phyloP scores from a whole-genome alignment of 2,329 filamentous ascomycete species.

The Epichloe elymi region DNA sequence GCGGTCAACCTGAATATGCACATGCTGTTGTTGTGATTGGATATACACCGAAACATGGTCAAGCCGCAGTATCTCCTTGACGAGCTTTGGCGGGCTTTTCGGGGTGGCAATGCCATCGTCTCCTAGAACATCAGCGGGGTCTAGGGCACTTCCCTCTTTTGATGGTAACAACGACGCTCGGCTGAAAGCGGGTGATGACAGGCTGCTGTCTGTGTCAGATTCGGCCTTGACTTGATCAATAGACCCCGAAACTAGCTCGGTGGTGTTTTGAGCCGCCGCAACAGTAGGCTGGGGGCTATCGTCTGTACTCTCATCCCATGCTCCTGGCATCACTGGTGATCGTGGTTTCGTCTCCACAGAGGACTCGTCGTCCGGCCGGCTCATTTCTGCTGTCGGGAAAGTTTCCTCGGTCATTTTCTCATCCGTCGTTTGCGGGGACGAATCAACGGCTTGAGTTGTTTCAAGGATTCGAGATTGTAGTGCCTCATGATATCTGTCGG shows the following conservation, averaged over 20 bases:
- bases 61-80: conserved; percentile 41
- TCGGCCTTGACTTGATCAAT: neutral
- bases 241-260: neutral
- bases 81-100: conserved; percentile 38
- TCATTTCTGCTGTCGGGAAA: neutral
- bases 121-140: conserved; percentile 1
- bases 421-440: neutral
- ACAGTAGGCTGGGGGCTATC: neutral
- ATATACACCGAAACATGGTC: conserved; percentile 40
- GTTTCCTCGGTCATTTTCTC: neutral
- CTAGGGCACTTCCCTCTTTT: neutral
- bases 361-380: neutral
- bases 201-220: conserved; percentile 12
- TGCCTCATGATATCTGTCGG: neutral
- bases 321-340: conserved; percentile 33
- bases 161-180: conserved; percentile 9
- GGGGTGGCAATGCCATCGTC: conserved; percentile 27
- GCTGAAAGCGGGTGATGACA: conserved; percentile 17
- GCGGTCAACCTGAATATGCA: conserved; percentile 21
- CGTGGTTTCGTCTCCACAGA: neutral
- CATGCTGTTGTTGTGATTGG: conserved; percentile 34
- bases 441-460: neutral
- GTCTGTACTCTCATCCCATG: conserved; percentile 28
- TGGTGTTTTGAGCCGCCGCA: neutral
- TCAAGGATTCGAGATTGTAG: neutral